Conservation (phyloP, 2,329 filamentous ascomycete genomes). For the Chaetomiaceae sp. region DNA sequence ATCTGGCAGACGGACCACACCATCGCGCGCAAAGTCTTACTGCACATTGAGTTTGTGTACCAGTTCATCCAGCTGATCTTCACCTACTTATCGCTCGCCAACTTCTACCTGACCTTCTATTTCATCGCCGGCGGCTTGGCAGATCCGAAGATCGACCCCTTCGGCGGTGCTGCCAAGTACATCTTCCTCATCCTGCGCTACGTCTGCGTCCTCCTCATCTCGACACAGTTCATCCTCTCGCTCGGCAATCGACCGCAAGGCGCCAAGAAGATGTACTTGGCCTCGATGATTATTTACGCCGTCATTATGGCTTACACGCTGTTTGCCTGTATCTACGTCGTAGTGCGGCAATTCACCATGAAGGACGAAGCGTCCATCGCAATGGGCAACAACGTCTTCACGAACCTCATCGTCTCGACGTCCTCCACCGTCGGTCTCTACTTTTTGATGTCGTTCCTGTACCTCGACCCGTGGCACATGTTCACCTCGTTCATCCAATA, state of each 20-base stretch:
- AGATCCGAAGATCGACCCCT: slow-evolving; percentile 77
- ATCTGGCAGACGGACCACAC: slow-evolving; percentile 93
- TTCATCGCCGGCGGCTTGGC: slow-evolving; percentile 90
- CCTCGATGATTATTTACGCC: slow-evolving; percentile 82
- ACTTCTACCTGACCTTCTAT: slow-evolving; percentile 99
- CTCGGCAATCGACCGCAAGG: slow-evolving; percentile 96
- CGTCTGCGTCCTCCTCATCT: slow-evolving; percentile 79
- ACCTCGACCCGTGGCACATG: slow-evolving; percentile 99
- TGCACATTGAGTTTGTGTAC: slow-evolving; percentile 94
- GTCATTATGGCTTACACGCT: slow-evolving; percentile 96
- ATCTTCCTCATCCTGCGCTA: slow-evolving; percentile 88
- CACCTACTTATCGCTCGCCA: slow-evolving; percentile 96
- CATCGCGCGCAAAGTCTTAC: slow-evolving; percentile 77
- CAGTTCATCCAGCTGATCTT: slow-evolving; percentile 90
- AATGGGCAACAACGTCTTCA: slow-evolving; percentile 84
- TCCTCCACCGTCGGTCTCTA: slow-evolving; percentile 87
- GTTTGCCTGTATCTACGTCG: slow-evolving; percentile 84
- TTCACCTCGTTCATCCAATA: slow-evolving; percentile 89
- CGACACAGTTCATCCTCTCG: slow-evolving; percentile 91
- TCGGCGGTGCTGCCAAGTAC: slow-evolving; percentile 75
- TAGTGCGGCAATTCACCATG: slow-evolving; percentile 69
- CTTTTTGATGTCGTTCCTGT: slow-evolving; percentile 93
- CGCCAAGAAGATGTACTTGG: slow-evolving; percentile 83
- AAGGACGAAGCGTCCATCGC: slow-evolving; percentile 32
- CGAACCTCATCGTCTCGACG: slow-evolving; percentile 88